Evolutionary conservation across 441 rosid species (phyloP), one percentile per base, ranked within the genome.

Genomic region (Erysimum cheiri): DNA sequence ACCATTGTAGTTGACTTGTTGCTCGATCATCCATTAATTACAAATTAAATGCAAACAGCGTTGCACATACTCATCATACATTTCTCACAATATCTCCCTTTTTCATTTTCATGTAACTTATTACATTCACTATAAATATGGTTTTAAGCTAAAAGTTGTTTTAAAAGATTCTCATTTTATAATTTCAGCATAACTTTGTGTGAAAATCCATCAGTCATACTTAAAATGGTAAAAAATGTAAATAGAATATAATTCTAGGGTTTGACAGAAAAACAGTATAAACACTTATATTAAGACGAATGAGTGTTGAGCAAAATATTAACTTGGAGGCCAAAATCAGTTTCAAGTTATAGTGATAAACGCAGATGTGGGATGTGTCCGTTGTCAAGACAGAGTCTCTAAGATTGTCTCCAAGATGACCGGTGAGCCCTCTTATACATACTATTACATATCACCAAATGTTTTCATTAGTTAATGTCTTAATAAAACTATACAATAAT

Each of bases 341-440:
- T 84, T 81, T 80, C 93, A 88, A 84, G 81, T 79, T 5, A 73
- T 88, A 60, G 91, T 77, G 70, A 72, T 91, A 78, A 69, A 72
- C 11, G 93, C 88, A 73, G 84, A 84, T 78, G 64, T 80, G 78
- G 81, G 88, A 36, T 88, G 95, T 56, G 69, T 53, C 56, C 43
- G 24, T 54, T 88, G 97, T 39, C 83, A 72, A 39, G 70, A 67
- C 69, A 78, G 84, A 68, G 86, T 85, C 68, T 68, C 83, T 8
- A 67, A 37, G 41, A 12, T 86, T 63, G 52, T 80, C 41, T 81
- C 90, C 19, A 87, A 78, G 74, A 78, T 87, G 81, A 60, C 79
- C 2, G 91, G 95, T 88, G 54, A 14, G 83, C 48, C 67, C 56
- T 66, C 68, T 59, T 31, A 22, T 22, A 19, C 22, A 19, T n/a